These are phyloP conservation scores for Oemleria cerasiformis DNA, from an alignment of 306 rosid genomes.

Conservation along the genomic window DNA sequence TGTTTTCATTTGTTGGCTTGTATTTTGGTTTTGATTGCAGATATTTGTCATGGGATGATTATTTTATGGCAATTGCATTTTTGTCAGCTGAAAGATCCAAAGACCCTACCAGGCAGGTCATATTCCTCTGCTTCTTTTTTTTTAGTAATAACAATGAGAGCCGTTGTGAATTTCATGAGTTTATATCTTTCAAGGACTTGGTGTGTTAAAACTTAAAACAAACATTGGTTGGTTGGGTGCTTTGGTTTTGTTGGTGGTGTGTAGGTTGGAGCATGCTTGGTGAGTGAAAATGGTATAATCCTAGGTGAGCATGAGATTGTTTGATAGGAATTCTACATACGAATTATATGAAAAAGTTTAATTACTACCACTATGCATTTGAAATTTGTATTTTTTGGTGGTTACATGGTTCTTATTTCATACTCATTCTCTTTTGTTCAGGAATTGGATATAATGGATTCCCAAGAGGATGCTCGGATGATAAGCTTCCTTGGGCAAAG, in stretches of 20 bases:
- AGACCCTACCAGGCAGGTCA: conserved; percentile 96
- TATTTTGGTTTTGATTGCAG: conserved; percentile 32
- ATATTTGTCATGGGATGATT: conserved; percentile 90
- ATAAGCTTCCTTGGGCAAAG: conserved; percentile 96
- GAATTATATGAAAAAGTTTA: background rate
- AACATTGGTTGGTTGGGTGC: background rate
- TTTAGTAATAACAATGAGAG: background rate
- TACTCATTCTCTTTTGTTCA: conserved; percentile 15
- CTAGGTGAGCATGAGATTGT: conserved; percentile 54
- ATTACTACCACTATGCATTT: background rate
- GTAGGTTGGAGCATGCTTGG: conserved; percentile 96
- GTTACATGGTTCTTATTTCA: background rate
- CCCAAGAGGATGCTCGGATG: conserved; percentile 96
- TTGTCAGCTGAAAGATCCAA: conserved; percentile 95
- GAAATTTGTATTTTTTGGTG: background rate
- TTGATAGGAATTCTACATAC: background rate
- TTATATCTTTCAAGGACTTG: background rate
- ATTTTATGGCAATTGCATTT: conserved; percentile 96
- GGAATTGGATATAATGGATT: conserved; percentile 97
- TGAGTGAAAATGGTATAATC: conserved; percentile 77
- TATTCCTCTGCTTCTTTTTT: conserved; percentile 5
- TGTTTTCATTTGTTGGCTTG: background rate
- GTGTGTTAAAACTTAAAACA: background rate
- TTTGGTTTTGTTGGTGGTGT: conserved; percentile 19
- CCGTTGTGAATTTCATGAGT: conserved; percentile 10